Base-by-base conservation (phyloP, 2,329 filamentous ascomycete genomes). In the Colletotrichum karsti region DNA sequence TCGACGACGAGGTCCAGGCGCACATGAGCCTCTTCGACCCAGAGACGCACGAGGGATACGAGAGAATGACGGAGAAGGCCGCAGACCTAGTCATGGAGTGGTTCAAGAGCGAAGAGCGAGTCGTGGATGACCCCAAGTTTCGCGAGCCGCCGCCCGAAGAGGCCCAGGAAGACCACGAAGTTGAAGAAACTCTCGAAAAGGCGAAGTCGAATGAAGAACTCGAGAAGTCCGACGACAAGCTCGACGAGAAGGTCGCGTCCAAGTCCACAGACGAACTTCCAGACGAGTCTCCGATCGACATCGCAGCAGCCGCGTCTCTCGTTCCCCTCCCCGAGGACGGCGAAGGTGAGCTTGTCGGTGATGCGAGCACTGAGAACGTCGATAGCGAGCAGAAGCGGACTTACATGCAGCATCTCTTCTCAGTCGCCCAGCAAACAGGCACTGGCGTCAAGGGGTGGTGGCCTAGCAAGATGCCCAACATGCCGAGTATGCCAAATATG, bases 1-100 rank as follows among this genome's bases (percentile, higher is more conserved):
- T 87, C 1, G 82, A 83, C 2, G 92, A 94, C 71, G 93, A 97
- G 79, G 87, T 93, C 1, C 86, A 87, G 66, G 93, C 93, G 1
- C 93, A 96, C 73, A 86, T 90, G 77, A 85, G 81, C 72, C 82
- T 93, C 84, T 93, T 93, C 73, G 83, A 83, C 44, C 86, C 86
- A 1, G 83, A 86, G 65, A 88, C 85, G 71, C 91, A 93, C 72
- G 82, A 86, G 7, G 86, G 87, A 1, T 93, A 93, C 71, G 88
- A 90, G 67, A 81, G 82, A 6, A 91, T 93, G 86, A 84, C 85
- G 15, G 86, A 88, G 42, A 79, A 85, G 44, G 86, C 90, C 2
- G 87, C 87, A 42, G 84, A 86, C 67, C 77, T 89, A 48, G 83
- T 91, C 4, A 82, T 87, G 3, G 78, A 81, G 30, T 92, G 90